Conservation (phyloP, 2,329 filamentous ascomycete species). For the Talaromyces sp. region DNA sequence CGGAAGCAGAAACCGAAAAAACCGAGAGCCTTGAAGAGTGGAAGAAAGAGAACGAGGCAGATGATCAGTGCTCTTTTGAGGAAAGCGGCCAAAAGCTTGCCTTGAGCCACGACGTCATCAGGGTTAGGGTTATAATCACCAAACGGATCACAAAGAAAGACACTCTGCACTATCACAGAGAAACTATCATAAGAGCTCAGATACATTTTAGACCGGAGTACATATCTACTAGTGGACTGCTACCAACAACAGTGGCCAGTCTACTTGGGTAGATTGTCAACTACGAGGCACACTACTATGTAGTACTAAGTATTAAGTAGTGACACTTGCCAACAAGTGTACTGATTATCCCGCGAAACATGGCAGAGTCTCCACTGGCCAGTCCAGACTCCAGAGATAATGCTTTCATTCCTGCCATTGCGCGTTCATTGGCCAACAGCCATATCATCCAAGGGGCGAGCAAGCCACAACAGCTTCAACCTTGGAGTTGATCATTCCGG, state of each 20-base stretch:
- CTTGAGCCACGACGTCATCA: slow-evolving; percentile 1
- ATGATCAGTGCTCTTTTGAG: neutral
- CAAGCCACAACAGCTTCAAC: slow-evolving; percentile 1
- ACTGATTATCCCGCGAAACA: neutral
- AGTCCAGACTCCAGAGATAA: neutral
- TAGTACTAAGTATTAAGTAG: no score
- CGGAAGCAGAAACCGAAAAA: neutral
- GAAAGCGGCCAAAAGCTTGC: slow-evolving; percentile 3
- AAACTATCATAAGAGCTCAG: no score
- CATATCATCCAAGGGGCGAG: neutral
- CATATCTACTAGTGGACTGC: no score
- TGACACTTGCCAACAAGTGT: no score
- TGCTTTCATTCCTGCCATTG: neutral
- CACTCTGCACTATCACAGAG: no score
- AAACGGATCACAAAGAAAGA: no score
- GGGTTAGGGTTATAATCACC: neutral
- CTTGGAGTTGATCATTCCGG: neutral
- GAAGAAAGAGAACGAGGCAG: neutral
- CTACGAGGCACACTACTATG: no score
- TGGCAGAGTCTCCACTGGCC: neutral
- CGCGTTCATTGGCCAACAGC: neutral
- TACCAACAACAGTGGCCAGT: no score
- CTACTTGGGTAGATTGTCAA: no score
- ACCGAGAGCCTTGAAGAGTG: no score
- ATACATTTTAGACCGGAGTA: no score